Evolutionary conservation across 2,329 filamentous ascomycete genomes (phyloP).

Genomic region (Monosporascus sp.): DNA sequence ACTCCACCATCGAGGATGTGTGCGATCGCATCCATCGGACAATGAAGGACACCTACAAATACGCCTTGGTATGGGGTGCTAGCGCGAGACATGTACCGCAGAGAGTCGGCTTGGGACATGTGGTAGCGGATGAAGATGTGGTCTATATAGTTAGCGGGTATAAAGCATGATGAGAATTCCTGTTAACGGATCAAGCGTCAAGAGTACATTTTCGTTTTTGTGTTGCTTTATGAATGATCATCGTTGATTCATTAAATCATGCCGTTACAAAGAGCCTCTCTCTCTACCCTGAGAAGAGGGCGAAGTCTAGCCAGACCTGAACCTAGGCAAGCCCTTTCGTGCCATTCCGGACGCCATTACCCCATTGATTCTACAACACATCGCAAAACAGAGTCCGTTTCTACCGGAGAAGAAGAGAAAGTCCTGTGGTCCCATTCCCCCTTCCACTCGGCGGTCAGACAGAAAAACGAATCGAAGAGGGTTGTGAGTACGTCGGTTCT

Average conservation of each 20-base stretch:
- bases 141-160: slow-evolving; percentile 64
- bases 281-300: not conserved
- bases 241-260: slow-evolving; percentile 19
- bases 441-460: no score
- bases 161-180: slow-evolving; percentile 41
- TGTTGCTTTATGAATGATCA: slow-evolving; percentile 16
- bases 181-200: no score
- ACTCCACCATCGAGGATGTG: slow-evolving; percentile 91
- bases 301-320: no score
- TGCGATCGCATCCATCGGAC: slow-evolving; percentile 92
- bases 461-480: slow-evolving; percentile 1
- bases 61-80: slow-evolving; percentile 95
- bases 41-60: slow-evolving; percentile 98
- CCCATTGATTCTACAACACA: slow-evolving; percentile 1
- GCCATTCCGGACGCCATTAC: slow-evolving; percentile 17
- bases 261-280: slow-evolving; percentile 10
- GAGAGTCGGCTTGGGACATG: slow-evolving; percentile 79
- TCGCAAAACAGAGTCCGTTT: not conserved
- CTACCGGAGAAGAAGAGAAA: not conserved
- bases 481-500: not conserved
- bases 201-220: not conserved
- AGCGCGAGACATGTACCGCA: slow-evolving; percentile 94
- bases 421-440: no score
- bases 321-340: no score
- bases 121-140: slow-evolving; percentile 67